A percentile compares a stretch with the other conserved stretches of the same genome.
These are phyloP conservation scores for Trichoderma asperelloides DNA, from an alignment of 495 filamentous ascomycete species.

Conservation along the genomic window DNA sequence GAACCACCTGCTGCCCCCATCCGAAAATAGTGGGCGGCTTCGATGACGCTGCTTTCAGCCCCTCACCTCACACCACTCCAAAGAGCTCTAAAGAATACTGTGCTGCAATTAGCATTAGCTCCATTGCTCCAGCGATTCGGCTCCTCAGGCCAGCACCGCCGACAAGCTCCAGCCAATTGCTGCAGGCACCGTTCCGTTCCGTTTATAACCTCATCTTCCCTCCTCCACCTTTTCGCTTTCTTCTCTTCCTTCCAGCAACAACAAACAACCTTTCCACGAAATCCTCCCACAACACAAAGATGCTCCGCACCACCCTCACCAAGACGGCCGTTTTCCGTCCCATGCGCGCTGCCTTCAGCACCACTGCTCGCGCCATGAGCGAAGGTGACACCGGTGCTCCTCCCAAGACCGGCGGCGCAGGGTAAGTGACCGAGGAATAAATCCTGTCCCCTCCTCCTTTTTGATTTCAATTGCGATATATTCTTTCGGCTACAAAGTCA, in stretches of 20 bases:
- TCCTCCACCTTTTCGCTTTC: not conserved
- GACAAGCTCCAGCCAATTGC: conserved; percentile 3
- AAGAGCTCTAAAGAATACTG: too few relatives aligned
- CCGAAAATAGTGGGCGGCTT: too few relatives aligned
- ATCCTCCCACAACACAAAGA: conserved; percentile 19
- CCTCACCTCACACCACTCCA: not conserved
- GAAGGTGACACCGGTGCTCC: conserved; percentile 64
- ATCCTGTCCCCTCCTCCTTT: not conserved
- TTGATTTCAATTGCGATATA: not conserved
- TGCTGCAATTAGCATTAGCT: not conserved
- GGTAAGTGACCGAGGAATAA: conserved; percentile 27
- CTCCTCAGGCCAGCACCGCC: not conserved
- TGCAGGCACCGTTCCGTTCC: not conserved
- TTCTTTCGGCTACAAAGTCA: not conserved
- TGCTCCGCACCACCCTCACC: conserved; percentile 59
- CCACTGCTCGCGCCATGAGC: conserved; percentile 49
- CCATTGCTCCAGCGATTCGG: not conserved
- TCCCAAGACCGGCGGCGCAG: conserved; percentile 34
- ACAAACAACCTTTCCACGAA: too few relatives aligned
- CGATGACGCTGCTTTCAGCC: not conserved
- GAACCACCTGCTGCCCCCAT: too few relatives aligned
- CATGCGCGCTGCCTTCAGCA: conserved; percentile 50
- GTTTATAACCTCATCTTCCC: not conserved
- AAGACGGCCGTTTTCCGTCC: conserved; percentile 43
- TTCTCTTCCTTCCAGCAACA: not conserved